Evolutionary conservation across 2,329 filamentous ascomycete species (phyloP), one percentile per base, ranked within the genome.

Genomic region (Fonsecaea erecta): DNA sequence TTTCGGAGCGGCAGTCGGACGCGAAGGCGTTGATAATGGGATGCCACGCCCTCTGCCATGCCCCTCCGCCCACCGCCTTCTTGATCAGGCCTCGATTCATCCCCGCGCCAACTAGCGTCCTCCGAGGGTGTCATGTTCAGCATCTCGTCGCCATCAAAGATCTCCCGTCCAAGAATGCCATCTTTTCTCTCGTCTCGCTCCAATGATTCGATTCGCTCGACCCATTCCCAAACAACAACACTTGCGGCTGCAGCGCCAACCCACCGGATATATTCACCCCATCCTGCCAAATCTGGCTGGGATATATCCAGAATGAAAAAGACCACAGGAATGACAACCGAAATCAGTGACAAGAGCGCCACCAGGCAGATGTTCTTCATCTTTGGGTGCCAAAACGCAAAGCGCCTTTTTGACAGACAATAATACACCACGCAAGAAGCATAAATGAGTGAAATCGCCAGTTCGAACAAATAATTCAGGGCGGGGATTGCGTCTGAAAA

Each of bases 141-240:
- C 89, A 95, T 96, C 74, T 97, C 93, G 73, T 97, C 93, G 2
- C 93, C 93, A 71, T 97, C 93, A 73, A 96, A 97, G 0, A 97
- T 88, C 74, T 97, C 93, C 68, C 93, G 84, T 2, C 93, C 93
- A 1, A 97, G 80, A 62, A 97, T 96, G 0, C 93, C 93, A 72
- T 96, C 93, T 77, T 96, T 96, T 78, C 93, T 92, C 76, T 97
- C 93, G 76, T 97, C 93, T 71, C 93, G 87, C 79, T 97, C 93
- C 67, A 97, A 78, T 0, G 93, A 92, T 76, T 97, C 93, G 55
- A 97, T 97, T 28, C 93, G 86, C 77, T 97, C 93, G 2, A 97
- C 93, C 93, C 93, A 97, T 77, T 97, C 93, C 93, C 93, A 97
- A 1, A 97, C 93, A 24, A 97, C 91, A n/a, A 97, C 93, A 78